A percentile compares a stretch with the other conserved stretches of the same genome.
phyloP scores from a whole-genome alignment of 2,329 filamentous ascomycete species.

The Iodosphaeria phyllophila region DNA sequence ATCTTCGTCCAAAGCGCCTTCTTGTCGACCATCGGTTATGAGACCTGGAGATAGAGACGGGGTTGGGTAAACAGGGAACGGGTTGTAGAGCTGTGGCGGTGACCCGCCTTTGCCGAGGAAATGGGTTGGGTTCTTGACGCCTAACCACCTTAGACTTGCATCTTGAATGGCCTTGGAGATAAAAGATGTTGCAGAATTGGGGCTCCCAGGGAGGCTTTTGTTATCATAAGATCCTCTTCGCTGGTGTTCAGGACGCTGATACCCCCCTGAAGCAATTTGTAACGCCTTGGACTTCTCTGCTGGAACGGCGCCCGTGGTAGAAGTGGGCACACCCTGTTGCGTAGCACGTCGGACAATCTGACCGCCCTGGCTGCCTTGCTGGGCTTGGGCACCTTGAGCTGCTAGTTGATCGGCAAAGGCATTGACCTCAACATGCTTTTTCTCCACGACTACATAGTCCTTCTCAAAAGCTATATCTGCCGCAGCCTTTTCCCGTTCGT shows the following conservation, averaged over 20 bases:
- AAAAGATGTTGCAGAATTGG: constrained; percentile 63
- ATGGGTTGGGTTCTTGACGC: constrained; percentile 49
- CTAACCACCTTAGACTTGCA: constrained; percentile 61
- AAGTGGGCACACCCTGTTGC: constrained; percentile 53
- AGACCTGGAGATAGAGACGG: constrained; percentile 41
- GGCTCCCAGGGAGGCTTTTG: constrained; percentile 49
- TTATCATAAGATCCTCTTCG: constrained; percentile 68
- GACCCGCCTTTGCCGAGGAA: constrained; percentile 44
- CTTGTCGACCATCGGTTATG: constrained; percentile 46
- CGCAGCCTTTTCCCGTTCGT: constrained; percentile 51
- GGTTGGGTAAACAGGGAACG: constrained; percentile 71
- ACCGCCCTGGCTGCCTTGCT: constrained; percentile 30
- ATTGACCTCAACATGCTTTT: constrained; percentile 88
- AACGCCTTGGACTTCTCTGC: constrained; percentile 52
- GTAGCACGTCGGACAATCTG: constrained; percentile 59
- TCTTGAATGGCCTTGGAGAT: constrained; percentile 92
- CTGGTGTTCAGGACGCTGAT: constrained; percentile 46
- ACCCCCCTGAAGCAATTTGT: constrained; percentile 52
- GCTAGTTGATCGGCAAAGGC: constrained; percentile 91
- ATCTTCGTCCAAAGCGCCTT: constrained; percentile 57
- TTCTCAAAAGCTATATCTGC: constrained; percentile 82
- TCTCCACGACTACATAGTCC: constrained; percentile 92
- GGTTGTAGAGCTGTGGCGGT: constrained; percentile 56
- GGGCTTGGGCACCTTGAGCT: constrained; percentile 44
- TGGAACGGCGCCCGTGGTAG: constrained; percentile 49